A percentile compares a stretch with the other conserved stretches of the same genome.
phyloP scores from a whole-genome alignment of 2,329 filamentous ascomycete genomes.

The Bipolaris gigantea region DNA sequence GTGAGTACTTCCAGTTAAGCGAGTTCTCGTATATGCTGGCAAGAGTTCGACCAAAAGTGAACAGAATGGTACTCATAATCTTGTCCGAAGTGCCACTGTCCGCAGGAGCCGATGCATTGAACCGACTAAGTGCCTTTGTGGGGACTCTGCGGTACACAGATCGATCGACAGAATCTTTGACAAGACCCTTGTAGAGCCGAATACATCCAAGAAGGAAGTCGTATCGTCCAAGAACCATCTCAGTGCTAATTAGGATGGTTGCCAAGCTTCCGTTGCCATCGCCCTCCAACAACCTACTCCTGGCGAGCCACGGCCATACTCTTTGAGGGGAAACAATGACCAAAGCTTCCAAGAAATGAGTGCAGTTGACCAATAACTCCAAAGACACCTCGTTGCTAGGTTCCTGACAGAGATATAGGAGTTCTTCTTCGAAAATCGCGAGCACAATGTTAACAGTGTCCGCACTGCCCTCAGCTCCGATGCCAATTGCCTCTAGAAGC shows the following conservation, averaged over 20 bases:
- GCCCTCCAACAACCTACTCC: constrained; percentile 76
- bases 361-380: constrained; percentile 71
- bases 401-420: constrained; percentile 52
- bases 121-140: constrained; percentile 54
- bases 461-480: constrained; percentile 54
- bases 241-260: constrained; percentile 77
- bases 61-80: constrained; percentile 69
- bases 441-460: constrained; percentile 83
- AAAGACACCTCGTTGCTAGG: constrained; percentile 66
- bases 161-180: constrained; percentile 73
- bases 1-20: constrained; percentile 79
- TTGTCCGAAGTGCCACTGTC: constrained; percentile 78
- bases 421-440: constrained; percentile 76
- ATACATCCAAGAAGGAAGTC: constrained; percentile 75
- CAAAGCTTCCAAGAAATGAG: constrained; percentile 77
- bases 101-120: constrained; percentile 51
- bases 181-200: constrained; percentile 71
- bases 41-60: constrained; percentile 72
- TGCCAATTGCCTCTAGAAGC: constrained; percentile 34
- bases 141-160: constrained; percentile 67
- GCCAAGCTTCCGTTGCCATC: constrained; percentile 76
- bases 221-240: constrained; percentile 75
- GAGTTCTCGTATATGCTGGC: constrained; percentile 86
- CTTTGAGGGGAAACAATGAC: constrained; percentile 74
- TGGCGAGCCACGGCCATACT: constrained; percentile 86